phyloP scores from a whole-genome alignment of 2,329 filamentous ascomycete species.

The Venturia carpophila region DNA sequence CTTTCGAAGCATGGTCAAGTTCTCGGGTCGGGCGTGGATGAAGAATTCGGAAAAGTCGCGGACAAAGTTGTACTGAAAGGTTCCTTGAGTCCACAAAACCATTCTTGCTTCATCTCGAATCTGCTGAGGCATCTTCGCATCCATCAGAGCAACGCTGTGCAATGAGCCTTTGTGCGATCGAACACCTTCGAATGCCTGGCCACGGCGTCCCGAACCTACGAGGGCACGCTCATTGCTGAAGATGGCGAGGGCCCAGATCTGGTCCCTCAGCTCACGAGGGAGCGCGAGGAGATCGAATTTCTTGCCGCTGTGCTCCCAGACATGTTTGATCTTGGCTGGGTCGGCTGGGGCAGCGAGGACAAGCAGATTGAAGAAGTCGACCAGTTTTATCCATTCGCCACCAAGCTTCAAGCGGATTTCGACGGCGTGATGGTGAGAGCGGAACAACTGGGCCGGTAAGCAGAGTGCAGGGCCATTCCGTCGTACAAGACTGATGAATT shows the following conservation, averaged over 20 bases:
- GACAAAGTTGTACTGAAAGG: not conserved
- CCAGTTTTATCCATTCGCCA: not conserved
- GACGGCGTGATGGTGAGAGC: no score
- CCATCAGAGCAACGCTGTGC: not conserved
- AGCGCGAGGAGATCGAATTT: not conserved
- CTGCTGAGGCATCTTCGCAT: not conserved
- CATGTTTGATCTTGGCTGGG: not conserved
- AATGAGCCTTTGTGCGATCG: not conserved
- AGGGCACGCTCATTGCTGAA: not conserved
- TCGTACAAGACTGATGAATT: not conserved
- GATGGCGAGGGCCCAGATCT: not conserved
- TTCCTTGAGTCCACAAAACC: not conserved
- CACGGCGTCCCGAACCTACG: not conserved
- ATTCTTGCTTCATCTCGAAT: not conserved
- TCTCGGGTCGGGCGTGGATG: not conserved
- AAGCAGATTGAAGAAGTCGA: slow-evolving; percentile 1
- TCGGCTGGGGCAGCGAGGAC: not conserved
- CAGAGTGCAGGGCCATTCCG: not conserved
- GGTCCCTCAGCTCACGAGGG: slow-evolving; percentile 5
- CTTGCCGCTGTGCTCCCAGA: slow-evolving; percentile 7
- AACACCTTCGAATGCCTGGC: no score
- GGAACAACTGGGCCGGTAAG: not conserved
- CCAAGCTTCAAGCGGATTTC: not conserved
- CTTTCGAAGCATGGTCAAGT: not conserved
- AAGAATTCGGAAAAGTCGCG: not conserved